Evolutionary conservation across 2,329 filamentous ascomycete genomes (phyloP), one percentile per base, ranked within the genome.

Genomic region (Ophiostoma sp.): DNA sequence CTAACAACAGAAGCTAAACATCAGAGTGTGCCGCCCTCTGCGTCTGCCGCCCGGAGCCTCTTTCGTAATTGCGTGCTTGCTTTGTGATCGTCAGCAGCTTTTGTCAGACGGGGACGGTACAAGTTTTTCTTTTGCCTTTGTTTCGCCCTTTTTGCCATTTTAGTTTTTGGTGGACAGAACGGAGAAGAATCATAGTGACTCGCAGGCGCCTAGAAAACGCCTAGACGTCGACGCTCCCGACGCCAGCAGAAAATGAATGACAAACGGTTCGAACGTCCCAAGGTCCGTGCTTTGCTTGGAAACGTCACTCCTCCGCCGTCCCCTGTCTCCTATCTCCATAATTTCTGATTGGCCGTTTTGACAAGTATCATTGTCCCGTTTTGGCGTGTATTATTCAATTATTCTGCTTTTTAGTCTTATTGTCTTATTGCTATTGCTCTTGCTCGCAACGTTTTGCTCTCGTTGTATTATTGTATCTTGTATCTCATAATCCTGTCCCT

Each of bases 61-160:
- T 28, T 45, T 28, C 36, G 17, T 52, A 61, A 59, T 70, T 50
- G 69, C 55, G 69, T 71, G 69, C 69, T 71, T 63, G 52, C 55
- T 71, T 71, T 36, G 36, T 71, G 69, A 17, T 45, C 12, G 36
- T 15, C 52, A 36, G 52, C 39, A 28, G 55, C 55, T 48, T 61
- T 71, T 63, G 52, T 71, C 69, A 71, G 69, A 71, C 69, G 19
- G 36, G 55, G 25, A 15, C 36, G 25, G 36, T n/a, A n/a, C 7
- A 25, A 1, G 15, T 33, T n/a, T 50, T 33, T 68, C 9, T 48
- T 28, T 31, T 33, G n/a, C 5, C 22, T 31, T 31, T 28, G 7
- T 19, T 59, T 59, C 28, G 9, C 15, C 36, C 12, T 31, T 8
- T 61, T 25, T 2, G 57, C 25, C 42, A 9, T 39, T 42, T 15